These are phyloP conservation scores for Citrus medica DNA, from an alignment of 345 rosid species.

Conservation along the genomic window DNA sequence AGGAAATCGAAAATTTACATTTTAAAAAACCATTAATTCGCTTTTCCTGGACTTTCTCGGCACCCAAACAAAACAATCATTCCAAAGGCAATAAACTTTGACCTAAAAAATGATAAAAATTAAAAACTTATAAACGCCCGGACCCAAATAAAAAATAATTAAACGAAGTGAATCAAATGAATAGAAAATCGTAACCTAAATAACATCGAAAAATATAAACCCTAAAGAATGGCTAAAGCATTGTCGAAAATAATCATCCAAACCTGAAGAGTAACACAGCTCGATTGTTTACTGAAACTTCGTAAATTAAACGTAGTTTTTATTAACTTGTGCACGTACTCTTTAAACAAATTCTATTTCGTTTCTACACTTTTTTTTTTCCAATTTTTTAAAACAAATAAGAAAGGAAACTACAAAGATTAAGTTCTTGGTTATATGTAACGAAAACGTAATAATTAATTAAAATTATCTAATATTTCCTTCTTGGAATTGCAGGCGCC, in stretches of 20 bases:
- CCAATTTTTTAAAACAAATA: too few relatives aligned
- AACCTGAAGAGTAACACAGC: conserved; percentile 13
- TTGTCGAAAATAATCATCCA: background rate
- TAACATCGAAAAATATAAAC: background rate
- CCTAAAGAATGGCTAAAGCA: background rate
- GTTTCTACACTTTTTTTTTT: background rate
- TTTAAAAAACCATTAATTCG: background rate
- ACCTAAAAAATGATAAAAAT: background rate
- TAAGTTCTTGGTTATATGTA: background rate
- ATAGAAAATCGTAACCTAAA: background rate
- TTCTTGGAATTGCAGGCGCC: too few relatives aligned
- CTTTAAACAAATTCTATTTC: background rate
- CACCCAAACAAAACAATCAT: background rate
- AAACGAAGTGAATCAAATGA: background rate
- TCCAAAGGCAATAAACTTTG: background rate
- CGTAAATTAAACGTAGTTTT: background rate
- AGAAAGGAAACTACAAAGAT: background rate
- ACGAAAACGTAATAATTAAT: background rate
- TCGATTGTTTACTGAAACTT: conserved; percentile 5
- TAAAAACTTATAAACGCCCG: background rate
- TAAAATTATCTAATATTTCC: background rate
- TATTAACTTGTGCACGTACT: background rate
- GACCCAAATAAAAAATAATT: background rate
- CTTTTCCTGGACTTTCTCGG: background rate
- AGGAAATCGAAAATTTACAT: background rate